Percentiles rank a stretch among this genome's conserved stretches.
Conservation (phyloP, 139 green algal genomes). For the Pseudopediastrum boryanum region DNA sequence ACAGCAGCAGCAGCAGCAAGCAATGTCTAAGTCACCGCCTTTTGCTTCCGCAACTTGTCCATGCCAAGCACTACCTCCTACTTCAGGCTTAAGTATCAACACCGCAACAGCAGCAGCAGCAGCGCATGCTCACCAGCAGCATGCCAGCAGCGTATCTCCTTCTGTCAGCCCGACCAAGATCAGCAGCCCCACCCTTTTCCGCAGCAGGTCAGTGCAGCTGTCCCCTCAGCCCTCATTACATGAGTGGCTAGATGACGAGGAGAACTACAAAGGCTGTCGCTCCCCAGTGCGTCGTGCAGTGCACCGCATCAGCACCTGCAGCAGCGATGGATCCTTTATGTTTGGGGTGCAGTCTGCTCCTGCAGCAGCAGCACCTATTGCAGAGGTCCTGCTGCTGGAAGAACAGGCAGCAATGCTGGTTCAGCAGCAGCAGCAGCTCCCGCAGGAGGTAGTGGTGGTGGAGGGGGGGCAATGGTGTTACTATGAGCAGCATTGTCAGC, state of each 20-base stretch:
- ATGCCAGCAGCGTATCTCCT: neutral
- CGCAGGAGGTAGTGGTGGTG: neutral
- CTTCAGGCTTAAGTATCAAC: neutral
- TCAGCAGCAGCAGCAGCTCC: neutral
- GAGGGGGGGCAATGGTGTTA: neutral
- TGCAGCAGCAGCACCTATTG: neutral
- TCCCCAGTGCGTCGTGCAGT: conserved; percentile 1
- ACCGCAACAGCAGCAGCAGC: conserved; percentile 15
- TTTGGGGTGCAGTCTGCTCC: conserved; percentile 5
- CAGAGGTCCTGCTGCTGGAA: neutral
- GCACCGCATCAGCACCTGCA: conserved; percentile 11
- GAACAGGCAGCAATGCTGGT: conserved; percentile 7
- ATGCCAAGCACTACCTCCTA: too few species aligned
- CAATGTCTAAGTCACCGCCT: too few species aligned
- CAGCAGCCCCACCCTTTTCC: conserved; percentile 6
- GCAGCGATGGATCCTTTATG: neutral
- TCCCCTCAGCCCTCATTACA: conserved; percentile 33
- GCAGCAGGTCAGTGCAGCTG: conserved; percentile 16
- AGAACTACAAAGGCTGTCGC: conserved; percentile 3
- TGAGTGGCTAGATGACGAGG: conserved; percentile 32
- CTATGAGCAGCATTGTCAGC: neutral
- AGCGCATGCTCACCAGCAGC: neutral
- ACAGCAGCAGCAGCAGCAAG: conserved; percentile 14
- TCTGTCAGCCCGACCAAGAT: neutral
- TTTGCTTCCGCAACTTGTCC: too few species aligned